Evolutionary conservation across 441 rosid species (phyloP), one percentile per base, ranked within the genome.

Genomic region (Geranium incanum): DNA sequence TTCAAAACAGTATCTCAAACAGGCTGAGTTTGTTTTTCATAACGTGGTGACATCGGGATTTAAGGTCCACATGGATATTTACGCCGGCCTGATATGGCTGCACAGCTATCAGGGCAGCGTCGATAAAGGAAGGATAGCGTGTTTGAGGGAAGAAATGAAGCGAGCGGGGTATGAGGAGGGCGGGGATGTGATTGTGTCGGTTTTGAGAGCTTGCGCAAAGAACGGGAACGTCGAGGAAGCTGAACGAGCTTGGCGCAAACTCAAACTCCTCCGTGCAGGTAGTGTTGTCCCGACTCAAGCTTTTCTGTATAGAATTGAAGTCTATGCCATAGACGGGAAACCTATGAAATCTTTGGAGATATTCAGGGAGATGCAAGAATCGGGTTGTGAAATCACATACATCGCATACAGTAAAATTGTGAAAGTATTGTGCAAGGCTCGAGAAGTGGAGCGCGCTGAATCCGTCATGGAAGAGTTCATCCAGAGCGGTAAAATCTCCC

Each of bases 21-120:
- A 89, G 76, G 97, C 91, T 3, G 98, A 94, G 86, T 81, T 89
- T 75, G 83, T 91, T 81, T 91, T 82, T 75, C 93, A 88, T 77
- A 89, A 94, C 81, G 43, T 89, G 81, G 80, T 80, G 69, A 80
- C 92, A 6, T 81, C 78, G 0, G 84, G 90, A 69, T 84, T 89
- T 41, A 93, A 91, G 83, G 77, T 87, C n/a, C 91, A 86, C 41
- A 87, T 81, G 66, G 89, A 89, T 85, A 80, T 94, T 0, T 91
- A 84, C 57, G 75, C 76, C 0, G 96, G 97, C 38, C 78, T 88
- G 36, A 86, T 94, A 50, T 89, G 91, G 96, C 76, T 91, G 59
- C 97, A 91, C 74, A 89, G 97, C 78, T 87, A 90, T 71, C 97
- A 89, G 78, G 92, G 89, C 21, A 72, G 67, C 0, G 21, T 87